phyloP scores from a whole-genome alignment of 139 green algal species.

The Deuterostichococcus epilithicus region DNA sequence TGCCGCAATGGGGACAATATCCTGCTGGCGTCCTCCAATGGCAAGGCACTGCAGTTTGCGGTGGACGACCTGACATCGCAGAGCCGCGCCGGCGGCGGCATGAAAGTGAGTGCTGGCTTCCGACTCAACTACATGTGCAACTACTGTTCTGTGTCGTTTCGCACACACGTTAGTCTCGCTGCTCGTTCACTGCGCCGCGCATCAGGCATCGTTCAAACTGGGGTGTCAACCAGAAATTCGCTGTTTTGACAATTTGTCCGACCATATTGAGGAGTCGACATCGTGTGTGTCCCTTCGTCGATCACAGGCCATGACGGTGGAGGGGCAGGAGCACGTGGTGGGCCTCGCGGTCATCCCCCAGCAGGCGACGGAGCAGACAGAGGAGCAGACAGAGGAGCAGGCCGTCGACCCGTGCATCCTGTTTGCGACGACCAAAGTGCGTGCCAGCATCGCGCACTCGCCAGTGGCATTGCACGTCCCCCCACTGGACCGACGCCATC shows the following conservation, averaged over 20 bases:
- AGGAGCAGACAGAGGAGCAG: background rate
- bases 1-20: constrained; percentile 35
- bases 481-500: too few relatives aligned
- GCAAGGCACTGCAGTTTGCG: constrained; percentile 39
- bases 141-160: too few relatives aligned
- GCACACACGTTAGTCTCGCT: too few relatives aligned
- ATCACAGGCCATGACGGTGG: constrained; percentile 42
- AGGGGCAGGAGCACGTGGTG: constrained; percentile 27
- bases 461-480: too few relatives aligned
- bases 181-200: too few relatives aligned
- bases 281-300: too few relatives aligned
- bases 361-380: background rate
- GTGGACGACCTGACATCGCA: constrained; percentile 4
- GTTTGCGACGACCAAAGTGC: constrained; percentile 27
- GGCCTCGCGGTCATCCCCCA: constrained; percentile 22
- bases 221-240: too few relatives aligned
- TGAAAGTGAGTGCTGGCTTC: background rate
- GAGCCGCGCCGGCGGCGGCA: constrained; percentile 1
- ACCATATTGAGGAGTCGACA: too few relatives aligned
- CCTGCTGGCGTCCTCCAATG: constrained; percentile 45
- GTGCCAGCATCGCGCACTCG: background rate
- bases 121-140: too few relatives aligned
- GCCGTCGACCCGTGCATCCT: constrained; percentile 34
- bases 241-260: too few relatives aligned
- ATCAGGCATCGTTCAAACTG: too few relatives aligned